These are phyloP conservation scores for Cryptococcus sp. DNA, from an alignment of 1,284 basidiomycete genomes.

Conservation along the genomic window DNA sequence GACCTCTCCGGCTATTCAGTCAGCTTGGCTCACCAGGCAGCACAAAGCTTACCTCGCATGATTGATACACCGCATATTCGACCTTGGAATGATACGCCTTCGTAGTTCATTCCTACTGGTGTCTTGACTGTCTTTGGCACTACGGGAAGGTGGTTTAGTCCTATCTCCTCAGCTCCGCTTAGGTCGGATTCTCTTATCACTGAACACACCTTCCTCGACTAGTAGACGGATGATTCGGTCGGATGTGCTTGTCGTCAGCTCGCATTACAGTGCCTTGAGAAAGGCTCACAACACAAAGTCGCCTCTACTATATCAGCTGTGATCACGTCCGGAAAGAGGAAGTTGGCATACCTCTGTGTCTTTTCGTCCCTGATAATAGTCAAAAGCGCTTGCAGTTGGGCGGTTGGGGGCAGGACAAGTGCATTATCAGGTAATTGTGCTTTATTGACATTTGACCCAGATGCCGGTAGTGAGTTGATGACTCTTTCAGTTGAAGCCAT, in stretches of 20 bases:
- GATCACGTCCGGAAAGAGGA: neutral
- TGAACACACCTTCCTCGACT: slow-evolving; percentile 55
- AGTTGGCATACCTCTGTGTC: slow-evolving; percentile 52
- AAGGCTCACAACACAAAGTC: slow-evolving; percentile 83
- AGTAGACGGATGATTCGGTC: slow-evolving; percentile 59
- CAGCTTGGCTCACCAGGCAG: neutral
- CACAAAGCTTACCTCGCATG: slow-evolving; percentile 54
- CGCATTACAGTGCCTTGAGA: neutral
- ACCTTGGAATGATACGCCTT: slow-evolving; percentile 87
- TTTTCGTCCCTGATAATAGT: slow-evolving; percentile 89
- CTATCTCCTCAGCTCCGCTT: slow-evolving; percentile 47
- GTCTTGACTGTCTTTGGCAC: slow-evolving; percentile 64
- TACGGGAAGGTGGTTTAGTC: slow-evolving; percentile 94
- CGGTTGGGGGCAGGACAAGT: slow-evolving; percentile 55
- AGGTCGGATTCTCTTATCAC: neutral
- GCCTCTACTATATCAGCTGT: slow-evolving; percentile 54
- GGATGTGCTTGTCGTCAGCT: slow-evolving; percentile 53
- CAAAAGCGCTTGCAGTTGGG: slow-evolving; percentile 89
- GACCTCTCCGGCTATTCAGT: slow-evolving; percentile 64
- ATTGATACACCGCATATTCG: slow-evolving; percentile 94
- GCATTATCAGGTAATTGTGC: slow-evolving; percentile 39
- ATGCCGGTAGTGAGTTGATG: slow-evolving; percentile 29
- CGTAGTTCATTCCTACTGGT: slow-evolving; percentile 68
- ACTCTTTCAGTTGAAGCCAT: slow-evolving; percentile 17
- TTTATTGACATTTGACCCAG: slow-evolving; percentile 32